Evolutionary conservation across 345 rosid species (phyloP), one percentile per base, ranked within the genome.

Genomic region (Euphorbia lathyris): DNA sequence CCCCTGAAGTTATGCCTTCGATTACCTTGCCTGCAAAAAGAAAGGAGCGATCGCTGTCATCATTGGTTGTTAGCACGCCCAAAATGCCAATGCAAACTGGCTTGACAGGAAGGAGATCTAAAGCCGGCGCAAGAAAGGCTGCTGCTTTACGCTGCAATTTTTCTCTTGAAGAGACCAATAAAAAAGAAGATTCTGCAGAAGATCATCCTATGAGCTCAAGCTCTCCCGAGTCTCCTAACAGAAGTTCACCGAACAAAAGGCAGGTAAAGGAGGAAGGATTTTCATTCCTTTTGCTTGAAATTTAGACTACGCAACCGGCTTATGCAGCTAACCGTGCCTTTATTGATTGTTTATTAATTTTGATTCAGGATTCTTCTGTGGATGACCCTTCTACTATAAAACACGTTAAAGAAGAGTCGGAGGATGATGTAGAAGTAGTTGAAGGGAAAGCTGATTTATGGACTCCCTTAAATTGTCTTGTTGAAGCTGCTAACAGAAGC

Each of bases 21-120:
- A 74, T 82, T 75, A 55, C 86, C 68, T 75, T 89, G 72, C 96
- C 92, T 51, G 82, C 86, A 67, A 89, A 87, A 83, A 90, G 98
- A 79, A 95, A 95, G 79, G 99, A 95, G 81, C 86, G 98, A 79
- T 95, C 99, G 43, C 85, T 95, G 75, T 90, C 98, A 29, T 89
- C 95, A 20, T 80, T 95, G 87, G 99, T 90, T 50, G 96, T 95
- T 64, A 86, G 81, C 71, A 77, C 93, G 72, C 97, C 98, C 50
- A 86, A 84, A 76, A 90, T 86, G 56, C 85, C 89, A 74, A 72
- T 85, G 47, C 88, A 85, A 79, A 67, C 83, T 80, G 80, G 84
- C 67, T 77, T 85, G 75, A 85, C 97, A 16, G 91, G 94, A 29
- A 88, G 85, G 84, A 85, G 96, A 84, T 82, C 90, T 62, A 90